phyloP scores from a whole-genome alignment of 177 flowering plant genomes.

The Tripterygium wilfordii region DNA sequence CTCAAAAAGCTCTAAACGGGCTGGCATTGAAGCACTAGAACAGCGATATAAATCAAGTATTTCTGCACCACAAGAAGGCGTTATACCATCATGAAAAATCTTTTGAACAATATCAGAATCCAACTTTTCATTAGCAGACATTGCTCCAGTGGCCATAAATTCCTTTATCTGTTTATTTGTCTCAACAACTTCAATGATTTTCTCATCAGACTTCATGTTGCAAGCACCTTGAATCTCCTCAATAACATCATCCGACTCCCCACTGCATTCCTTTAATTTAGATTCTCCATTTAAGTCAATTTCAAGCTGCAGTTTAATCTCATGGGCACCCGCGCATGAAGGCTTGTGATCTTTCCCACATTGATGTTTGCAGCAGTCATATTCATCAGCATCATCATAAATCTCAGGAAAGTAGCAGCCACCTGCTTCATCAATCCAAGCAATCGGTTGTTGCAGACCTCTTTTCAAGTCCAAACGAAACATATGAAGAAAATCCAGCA shows the following conservation, averaged over 20 bases:
- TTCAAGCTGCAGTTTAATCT: constrained; percentile 61
- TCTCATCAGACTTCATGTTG: constrained; percentile 13
- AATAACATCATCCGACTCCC: constrained; percentile 40
- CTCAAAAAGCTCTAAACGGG: constrained; percentile 56
- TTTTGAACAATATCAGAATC: constrained; percentile 27
- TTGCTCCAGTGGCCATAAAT: constrained; percentile 4
- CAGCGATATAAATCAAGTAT: constrained; percentile 31
- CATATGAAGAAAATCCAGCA: constrained; percentile 81
- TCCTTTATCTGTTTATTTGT: constrained; percentile 17
- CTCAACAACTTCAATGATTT: constrained; percentile 23
- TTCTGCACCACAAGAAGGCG: constrained; percentile 21
- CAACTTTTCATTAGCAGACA: constrained; percentile 18
- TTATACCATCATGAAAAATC: constrained; percentile 46
- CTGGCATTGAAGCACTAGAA: constrained; percentile 25
- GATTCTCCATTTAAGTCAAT: constrained; percentile 45
- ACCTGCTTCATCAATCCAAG: constrained; percentile 91
- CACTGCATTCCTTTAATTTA: constrained; percentile 40
- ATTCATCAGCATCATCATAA: constrained; percentile 21
- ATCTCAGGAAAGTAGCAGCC: constrained; percentile 81
- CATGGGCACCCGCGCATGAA: constrained; percentile 29
- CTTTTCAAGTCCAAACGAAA: constrained; percentile 49
- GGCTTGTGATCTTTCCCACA: constrained; percentile 16
- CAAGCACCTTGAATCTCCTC: constrained; percentile 30
- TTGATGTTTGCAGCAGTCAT: constrained; percentile 12
- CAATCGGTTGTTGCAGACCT: constrained; percentile 57